Percentiles rank a stretch among this genome's conserved stretches.
Evolutionary conservation across 2,329 filamentous ascomycete species (phyloP).

Genomic region (Lachnellula arida): DNA sequence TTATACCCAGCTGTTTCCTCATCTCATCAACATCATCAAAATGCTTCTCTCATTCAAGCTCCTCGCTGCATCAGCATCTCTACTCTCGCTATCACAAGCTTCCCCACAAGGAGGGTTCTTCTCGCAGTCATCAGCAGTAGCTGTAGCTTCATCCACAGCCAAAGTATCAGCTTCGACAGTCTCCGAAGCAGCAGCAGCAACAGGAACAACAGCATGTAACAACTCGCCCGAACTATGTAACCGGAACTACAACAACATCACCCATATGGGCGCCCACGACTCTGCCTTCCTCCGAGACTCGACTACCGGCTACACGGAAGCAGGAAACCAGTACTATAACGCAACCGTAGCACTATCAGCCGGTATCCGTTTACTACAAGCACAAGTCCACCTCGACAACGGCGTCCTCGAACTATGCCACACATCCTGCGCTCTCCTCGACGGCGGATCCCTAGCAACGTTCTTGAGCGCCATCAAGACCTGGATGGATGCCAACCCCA

Average conservation of each 20-base stretch:
- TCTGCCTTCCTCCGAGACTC: slow-evolving; percentile 54
- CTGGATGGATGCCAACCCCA: slow-evolving; percentile 54
- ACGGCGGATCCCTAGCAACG: slow-evolving; percentile 50
- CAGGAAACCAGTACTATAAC: slow-evolving; percentile 53
- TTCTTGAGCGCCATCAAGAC: slow-evolving; percentile 54
- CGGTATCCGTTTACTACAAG: slow-evolving; percentile 61
- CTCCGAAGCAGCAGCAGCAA: slow-evolving; percentile 19
- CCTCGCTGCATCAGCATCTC: slow-evolving; percentile 18
- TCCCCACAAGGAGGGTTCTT: slow-evolving; percentile 16
- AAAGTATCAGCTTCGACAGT: slow-evolving; percentile 10
- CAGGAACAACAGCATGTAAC: slow-evolving; percentile 54
- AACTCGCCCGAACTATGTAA: slow-evolving; percentile 72
- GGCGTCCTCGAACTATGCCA: slow-evolving; percentile 52
- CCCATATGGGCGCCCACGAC: slow-evolving; percentile 68
- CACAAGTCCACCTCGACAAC: slow-evolving; percentile 54
- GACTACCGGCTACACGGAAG: slow-evolving; percentile 39
- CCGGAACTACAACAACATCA: slow-evolving; percentile 69
- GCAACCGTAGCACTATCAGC: slow-evolving; percentile 54
- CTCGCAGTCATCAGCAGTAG: background rate
- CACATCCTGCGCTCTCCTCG: slow-evolving; percentile 54
- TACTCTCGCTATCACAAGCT: slow-evolving; percentile 24
- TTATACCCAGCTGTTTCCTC: slow-evolving; percentile 10
- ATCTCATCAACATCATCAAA: background rate
- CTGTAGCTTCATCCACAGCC: slow-evolving; percentile 1
- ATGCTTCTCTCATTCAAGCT: slow-evolving; percentile 17